Conservation (phyloP, 2,329 filamentous ascomycete species). For the Gyromitra esculenta region DNA sequence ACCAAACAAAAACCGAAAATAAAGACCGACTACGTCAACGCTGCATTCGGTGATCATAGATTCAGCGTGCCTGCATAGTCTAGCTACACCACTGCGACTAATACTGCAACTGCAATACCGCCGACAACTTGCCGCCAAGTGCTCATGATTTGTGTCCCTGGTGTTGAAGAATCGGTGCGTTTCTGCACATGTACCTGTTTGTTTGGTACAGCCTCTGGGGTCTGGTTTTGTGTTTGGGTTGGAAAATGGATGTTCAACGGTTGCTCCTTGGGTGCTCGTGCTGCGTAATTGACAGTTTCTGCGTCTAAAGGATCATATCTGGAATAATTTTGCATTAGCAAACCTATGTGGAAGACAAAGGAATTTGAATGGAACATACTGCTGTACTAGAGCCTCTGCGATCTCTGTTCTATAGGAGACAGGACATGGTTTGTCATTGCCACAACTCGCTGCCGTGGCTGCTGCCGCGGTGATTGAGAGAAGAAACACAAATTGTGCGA, state of each 20-base stretch:
- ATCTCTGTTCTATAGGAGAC: conserved; percentile 3
- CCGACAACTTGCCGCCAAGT: conserved; percentile 50
- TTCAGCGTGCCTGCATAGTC: not conserved
- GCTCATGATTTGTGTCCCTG: conserved; percentile 43
- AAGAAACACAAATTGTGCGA: conserved; percentile 4
- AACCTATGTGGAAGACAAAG: not conserved
- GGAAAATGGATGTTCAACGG: conserved; percentile 17
- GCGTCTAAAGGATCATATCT: conserved; percentile 27
- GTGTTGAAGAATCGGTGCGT: conserved; percentile 41
- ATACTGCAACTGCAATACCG: conserved; percentile 53
- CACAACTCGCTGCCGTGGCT: not conserved
- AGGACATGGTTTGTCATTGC: conserved; percentile 14
- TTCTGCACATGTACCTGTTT: conserved; percentile 24
- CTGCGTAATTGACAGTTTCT: conserved; percentile 4
- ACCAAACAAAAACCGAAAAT: conserved; percentile 5
- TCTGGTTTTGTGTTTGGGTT: conserved; percentile 35
- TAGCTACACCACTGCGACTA: conserved; percentile 50
- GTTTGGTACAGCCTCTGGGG: conserved; percentile 24
- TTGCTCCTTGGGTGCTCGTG: conserved; percentile 9
- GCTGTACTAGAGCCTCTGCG: conserved; percentile 17
- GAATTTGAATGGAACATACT: conserved; percentile 19
- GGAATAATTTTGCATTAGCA: conserved; percentile 11
- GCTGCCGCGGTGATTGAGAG: conserved; percentile 4
- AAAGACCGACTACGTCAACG: conserved; percentile 8
- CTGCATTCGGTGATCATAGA: not conserved